phyloP scores from a whole-genome alignment of 2,329 filamentous ascomycete genomes.

The Ploettnerulaceae sp. region DNA sequence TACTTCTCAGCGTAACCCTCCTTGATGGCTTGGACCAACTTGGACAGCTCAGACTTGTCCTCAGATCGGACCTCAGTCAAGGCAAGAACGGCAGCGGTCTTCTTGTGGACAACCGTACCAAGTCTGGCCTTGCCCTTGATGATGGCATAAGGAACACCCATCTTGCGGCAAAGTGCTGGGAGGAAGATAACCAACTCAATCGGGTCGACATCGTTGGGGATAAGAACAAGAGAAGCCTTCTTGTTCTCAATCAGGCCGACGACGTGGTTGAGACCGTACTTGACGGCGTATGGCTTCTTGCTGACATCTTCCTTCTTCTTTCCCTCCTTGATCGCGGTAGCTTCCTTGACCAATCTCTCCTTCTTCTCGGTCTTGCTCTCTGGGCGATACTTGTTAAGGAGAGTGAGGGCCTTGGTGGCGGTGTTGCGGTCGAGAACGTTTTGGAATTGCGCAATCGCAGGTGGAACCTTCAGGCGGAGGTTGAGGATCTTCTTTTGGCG shows the following conservation, averaged over 20 bases:
- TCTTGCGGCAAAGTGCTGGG: slow-evolving; percentile 98
- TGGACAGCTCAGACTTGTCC: slow-evolving; percentile 97
- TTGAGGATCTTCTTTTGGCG: slow-evolving; percentile 84
- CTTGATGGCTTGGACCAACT: slow-evolving; percentile 95
- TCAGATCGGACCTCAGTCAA: slow-evolving; percentile 95
- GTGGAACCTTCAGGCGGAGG: slow-evolving; percentile 97
- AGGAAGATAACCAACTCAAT: slow-evolving; percentile 99
- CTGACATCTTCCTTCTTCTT: slow-evolving; percentile 99
- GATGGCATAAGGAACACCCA: slow-evolving; percentile 98
- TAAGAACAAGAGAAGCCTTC: slow-evolving; percentile 97
- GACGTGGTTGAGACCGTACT: slow-evolving; percentile 99
- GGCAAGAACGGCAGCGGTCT: slow-evolving; percentile 96
- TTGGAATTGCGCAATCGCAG: slow-evolving; percentile 95
- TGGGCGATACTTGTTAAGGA: slow-evolving; percentile 99
- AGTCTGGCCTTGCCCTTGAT: slow-evolving; percentile 99
- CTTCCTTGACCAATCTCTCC: slow-evolving; percentile 97
- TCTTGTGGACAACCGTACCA: slow-evolving; percentile 99
- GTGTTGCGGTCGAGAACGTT: slow-evolving; percentile 95
- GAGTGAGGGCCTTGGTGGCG: slow-evolving; percentile 95
- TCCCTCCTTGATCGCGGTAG: slow-evolving; percentile 93
- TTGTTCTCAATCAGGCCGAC: slow-evolving; percentile 98
- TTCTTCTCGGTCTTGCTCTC: slow-evolving; percentile 99
- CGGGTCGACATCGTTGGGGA: slow-evolving; percentile 98
- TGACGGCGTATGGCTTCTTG: slow-evolving; percentile 99
- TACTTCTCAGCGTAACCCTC: slow-evolving; percentile 96